A percentile compares a stretch with the other conserved stretches of the same genome.
phyloP scores from a whole-genome alignment of 2,329 filamentous ascomycete genomes.

The Camptophora hylomeconis region DNA sequence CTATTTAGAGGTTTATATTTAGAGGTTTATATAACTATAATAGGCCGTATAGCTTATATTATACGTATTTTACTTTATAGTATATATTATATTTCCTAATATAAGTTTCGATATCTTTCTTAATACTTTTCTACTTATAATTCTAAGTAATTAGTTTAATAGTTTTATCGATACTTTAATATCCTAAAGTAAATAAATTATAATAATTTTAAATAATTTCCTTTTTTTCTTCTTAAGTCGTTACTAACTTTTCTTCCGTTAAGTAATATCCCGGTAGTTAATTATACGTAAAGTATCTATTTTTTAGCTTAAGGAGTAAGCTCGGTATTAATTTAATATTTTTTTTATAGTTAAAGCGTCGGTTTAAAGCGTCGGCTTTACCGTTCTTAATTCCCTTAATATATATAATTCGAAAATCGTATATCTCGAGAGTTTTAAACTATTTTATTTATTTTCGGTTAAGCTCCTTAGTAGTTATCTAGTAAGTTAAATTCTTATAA shows the following conservation, averaged over 20 bases:
- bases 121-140: slow-evolving; percentile 4
- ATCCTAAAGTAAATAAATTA: slow-evolving; percentile 1
- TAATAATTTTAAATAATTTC: slow-evolving; percentile 5
- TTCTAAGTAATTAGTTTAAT: slow-evolving; percentile 6
- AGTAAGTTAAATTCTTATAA: slow-evolving; percentile 9
- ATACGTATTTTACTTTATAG: slow-evolving; percentile 4
- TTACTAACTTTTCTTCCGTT: background rate
- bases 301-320: slow-evolving; percentile 1
- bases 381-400: slow-evolving; percentile 5
- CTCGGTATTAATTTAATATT: background rate
- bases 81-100: slow-evolving; percentile 7
- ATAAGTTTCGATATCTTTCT: slow-evolving; percentile 5
- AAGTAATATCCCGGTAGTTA: slow-evolving; percentile 1
- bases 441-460: slow-evolving; percentile 6
- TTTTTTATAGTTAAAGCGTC: slow-evolving; percentile 1
- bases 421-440: slow-evolving; percentile 4
- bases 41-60: slow-evolving; percentile 7
- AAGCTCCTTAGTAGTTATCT: slow-evolving; percentile 5
- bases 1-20: too few species aligned
- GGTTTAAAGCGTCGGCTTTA: slow-evolving; percentile 8
- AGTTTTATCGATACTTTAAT: slow-evolving; percentile 6
- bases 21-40: slow-evolving; percentile 5
- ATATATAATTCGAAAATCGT: slow-evolving; percentile 8
- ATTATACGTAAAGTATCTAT: slow-evolving; percentile 3
- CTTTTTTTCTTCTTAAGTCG: slow-evolving; percentile 2